Conservation (phyloP, 805 yeast species). For the Candida glaebosa region DNA sequence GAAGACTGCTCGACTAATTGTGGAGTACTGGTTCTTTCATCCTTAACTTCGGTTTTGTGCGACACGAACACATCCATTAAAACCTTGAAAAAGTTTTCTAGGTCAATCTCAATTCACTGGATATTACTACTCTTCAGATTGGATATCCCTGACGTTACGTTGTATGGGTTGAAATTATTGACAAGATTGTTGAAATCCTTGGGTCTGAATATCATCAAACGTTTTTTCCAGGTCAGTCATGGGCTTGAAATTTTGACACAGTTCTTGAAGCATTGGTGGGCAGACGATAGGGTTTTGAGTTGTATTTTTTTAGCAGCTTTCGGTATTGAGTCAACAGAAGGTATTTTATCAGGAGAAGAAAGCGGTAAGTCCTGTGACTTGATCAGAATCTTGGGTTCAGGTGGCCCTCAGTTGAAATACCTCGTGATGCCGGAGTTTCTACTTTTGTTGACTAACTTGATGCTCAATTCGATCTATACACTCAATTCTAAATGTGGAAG, state of each 20-base stretch:
- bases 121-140: conserved; percentile 48
- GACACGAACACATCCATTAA: conserved; percentile 38
- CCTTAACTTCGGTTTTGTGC: conserved; percentile 37
- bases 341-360: conserved; percentile 1
- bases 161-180: conserved; percentile 43
- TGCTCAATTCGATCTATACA: conserved; percentile 27
- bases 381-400: conserved; percentile 4
- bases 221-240: conserved; percentile 46
- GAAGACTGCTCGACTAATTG: conserved; percentile 33
- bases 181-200: conserved; percentile 45
- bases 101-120: conserved; percentile 66
- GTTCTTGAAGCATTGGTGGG: conserved; percentile 46
- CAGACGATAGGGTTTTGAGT: conserved; percentile 41
- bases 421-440: conserved; percentile 47
- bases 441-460: conserved; percentile 29
- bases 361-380: conserved; percentile 8
- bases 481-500: conserved; percentile 28
- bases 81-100: conserved; percentile 41
- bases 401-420: conserved; percentile 10
- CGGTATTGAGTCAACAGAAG: conserved; percentile 29
- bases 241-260: conserved; percentile 50
- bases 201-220: conserved; percentile 44
- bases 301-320: conserved; percentile 44
- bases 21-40: conserved; percentile 25
- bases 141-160: conserved; percentile 32